Evolutionary conservation across 768 basidiomycete species (phyloP), one percentile per base, ranked within the genome.

Genomic region (Rubroboletus pulcherrimus): DNA sequence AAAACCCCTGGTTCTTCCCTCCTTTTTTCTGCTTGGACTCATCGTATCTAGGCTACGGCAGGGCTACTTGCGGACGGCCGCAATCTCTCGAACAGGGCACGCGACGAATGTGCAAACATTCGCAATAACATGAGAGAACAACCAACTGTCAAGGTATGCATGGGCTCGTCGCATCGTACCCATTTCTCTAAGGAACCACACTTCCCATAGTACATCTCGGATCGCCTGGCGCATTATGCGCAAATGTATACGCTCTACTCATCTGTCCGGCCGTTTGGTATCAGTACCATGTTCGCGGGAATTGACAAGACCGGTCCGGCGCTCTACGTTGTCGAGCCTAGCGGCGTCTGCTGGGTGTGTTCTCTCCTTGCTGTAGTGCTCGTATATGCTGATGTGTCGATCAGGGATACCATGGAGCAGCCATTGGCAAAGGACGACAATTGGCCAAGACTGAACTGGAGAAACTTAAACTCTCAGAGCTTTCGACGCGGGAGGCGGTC

Each of bases 201-300:
- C 26, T 37, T 24, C 14, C 1, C 29, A 1, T 63, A 87, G 85
- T 66, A 75, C 31, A 71, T 89, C 48, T 77, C 89, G 51, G 89
- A 92, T 67, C 89, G 95, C 56, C 66, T 99, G 43, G 87, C 90
- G 2, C 79, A 84, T n/a, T 96, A 92, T 71, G 87, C 92, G 9
- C 97, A 99, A 75, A 85, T 87, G 42, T 98, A 98, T 75, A 99
- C 97, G 7, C 84, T 98, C 39, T 98, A 98, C 75, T 98, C 95
- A 1, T 98, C 95, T 24, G 96, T 98, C 37, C 86, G 97, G 39
- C 97, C 97, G 1, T 98, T 98, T 65, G 97, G 96, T 19, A 87
- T 96, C 66, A 93, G 93, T 67, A 89, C 94, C 41, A 89, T 99
- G 68, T 74, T 98, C 24, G 95, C 87, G 41, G 85, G 89, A 21